Evolutionary conservation across 2,329 filamentous ascomycete species (phyloP).

Genomic region (Pestalotiopsis sp.): DNA sequence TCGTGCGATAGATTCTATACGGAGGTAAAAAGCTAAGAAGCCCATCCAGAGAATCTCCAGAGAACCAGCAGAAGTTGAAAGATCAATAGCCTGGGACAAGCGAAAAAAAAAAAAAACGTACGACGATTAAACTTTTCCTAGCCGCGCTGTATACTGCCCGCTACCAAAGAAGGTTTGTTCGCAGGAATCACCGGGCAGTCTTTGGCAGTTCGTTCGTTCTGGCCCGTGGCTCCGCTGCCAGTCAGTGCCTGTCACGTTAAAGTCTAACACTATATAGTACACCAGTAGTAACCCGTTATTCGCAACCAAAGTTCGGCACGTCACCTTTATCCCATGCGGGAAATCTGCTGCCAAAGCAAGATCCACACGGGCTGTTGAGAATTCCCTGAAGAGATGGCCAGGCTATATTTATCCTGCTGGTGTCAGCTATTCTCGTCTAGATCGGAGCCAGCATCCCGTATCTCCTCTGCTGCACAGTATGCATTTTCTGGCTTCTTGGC

Average conservation of each 20-base stretch:
- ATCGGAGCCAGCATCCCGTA: background rate
- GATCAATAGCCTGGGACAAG: too few relatives aligned
- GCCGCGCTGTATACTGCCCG: too few relatives aligned
- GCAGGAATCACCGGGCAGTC: background rate
- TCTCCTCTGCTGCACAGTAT: background rate
- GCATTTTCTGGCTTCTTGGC: background rate
- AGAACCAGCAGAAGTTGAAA: background rate
- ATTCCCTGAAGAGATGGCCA: background rate
- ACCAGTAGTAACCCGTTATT: background rate
- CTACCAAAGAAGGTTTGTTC: background rate
- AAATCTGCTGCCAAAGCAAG: background rate
- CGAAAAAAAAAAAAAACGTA: too few relatives aligned
- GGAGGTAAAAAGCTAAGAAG: background rate
- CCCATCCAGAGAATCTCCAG: background rate
- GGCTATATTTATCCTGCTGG: background rate
- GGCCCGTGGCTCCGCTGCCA: background rate
- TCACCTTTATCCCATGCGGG: background rate
- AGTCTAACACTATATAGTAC: background rate
- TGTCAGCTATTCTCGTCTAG: background rate
- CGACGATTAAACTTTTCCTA: too few relatives aligned
- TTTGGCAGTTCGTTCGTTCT: background rate
- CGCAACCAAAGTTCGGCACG: background rate
- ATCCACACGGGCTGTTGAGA: background rate
- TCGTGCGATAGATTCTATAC: background rate
- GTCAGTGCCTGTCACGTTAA: background rate